Evolutionary conservation across 2,329 filamentous ascomycete species (phyloP), one percentile per base, ranked within the genome.

Genomic region (Grosmannia clavigera): DNA sequence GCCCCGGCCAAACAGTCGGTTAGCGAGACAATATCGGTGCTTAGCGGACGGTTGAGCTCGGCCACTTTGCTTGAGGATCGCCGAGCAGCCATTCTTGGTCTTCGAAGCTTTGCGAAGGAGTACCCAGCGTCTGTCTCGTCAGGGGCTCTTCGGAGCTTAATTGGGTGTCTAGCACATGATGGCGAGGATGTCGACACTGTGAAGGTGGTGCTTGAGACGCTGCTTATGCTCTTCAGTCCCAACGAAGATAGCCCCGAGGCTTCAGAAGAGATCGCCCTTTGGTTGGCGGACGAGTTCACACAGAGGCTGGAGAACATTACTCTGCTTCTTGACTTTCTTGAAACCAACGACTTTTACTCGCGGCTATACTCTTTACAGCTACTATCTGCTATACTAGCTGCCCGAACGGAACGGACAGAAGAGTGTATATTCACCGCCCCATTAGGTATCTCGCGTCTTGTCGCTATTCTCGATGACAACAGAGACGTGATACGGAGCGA

Each of bases 241-340:
- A 85, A 85, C 66, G 78, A 81, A 66, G 76, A 78, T 69, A 95
- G 90, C 78, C 82, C 90, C 38, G 92, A 97, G 79, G 90, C 92
- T 59, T 96, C 92, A 16, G 92, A 97, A 65, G 94, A 99, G 73
- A 95, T 99, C 67, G 88, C 88, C 22, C 78, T 97, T 33, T 99
- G 94, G 91, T 80, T 99, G 61, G 94, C 94, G 59, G 94, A 99
- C 74, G 92, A 97, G 73, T 99, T 99, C 71, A 96, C 94, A 40
- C 92, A 96, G 78, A 86, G 90, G 64, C 92, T 96, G 82, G 92
- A 97, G 74, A 97, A 99, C 72, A 92, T 96, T 63, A 92, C 90
- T 2, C 78, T 94, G 19, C 81, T 99, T 29, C 82, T 99, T 62
- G 88, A 94, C 70, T 88, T 99, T 60, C 81, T 99, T 65, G 92